Percentiles rank a stretch among this genome's conserved stretches.
phyloP scores from a whole-genome alignment of 2,329 filamentous ascomycete genomes.

The Botrytis paeoniae region DNA sequence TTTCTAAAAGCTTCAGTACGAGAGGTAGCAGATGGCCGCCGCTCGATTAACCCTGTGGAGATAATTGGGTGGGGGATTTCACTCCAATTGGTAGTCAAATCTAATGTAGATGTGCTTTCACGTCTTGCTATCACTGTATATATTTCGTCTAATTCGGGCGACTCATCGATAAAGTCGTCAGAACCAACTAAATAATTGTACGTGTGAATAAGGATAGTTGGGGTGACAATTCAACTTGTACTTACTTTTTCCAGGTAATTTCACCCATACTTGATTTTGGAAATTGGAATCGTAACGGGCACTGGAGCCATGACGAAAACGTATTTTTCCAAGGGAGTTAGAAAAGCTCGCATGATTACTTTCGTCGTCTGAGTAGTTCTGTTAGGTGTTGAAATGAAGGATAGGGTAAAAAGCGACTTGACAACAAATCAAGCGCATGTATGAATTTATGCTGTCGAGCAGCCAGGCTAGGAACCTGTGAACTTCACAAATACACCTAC shows the following conservation, averaged over 20 bases:
- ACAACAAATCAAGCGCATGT: neutral
- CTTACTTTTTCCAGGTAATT: conserved; percentile 32
- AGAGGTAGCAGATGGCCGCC: neutral
- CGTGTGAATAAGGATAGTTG: neutral
- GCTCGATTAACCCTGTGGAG: neutral
- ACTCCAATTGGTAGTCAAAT: neutral
- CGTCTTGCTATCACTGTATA: conserved; percentile 20
- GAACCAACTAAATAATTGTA: conserved; percentile 24
- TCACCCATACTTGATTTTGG: conserved; percentile 38
- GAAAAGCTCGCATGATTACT: neutral
- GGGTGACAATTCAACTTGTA: neutral
- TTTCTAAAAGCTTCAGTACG: neutral
- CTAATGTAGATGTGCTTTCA: neutral
- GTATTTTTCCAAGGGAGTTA: conserved; percentile 20
- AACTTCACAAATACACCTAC: conserved; percentile 11
- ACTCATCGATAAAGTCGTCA: conserved; percentile 27
- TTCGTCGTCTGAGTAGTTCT: conserved; percentile 4
- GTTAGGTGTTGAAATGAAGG: neutral
- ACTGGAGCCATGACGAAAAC: conserved; percentile 39
- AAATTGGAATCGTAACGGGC: conserved; percentile 38
- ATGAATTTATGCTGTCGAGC: neutral
- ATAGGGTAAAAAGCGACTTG: neutral
- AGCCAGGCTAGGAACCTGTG: neutral
- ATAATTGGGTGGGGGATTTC: neutral
- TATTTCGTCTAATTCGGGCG: conserved; percentile 26